Evolutionary conservation across 495 filamentous ascomycete genomes (phyloP).

Genomic region (Neurospora sp.): DNA sequence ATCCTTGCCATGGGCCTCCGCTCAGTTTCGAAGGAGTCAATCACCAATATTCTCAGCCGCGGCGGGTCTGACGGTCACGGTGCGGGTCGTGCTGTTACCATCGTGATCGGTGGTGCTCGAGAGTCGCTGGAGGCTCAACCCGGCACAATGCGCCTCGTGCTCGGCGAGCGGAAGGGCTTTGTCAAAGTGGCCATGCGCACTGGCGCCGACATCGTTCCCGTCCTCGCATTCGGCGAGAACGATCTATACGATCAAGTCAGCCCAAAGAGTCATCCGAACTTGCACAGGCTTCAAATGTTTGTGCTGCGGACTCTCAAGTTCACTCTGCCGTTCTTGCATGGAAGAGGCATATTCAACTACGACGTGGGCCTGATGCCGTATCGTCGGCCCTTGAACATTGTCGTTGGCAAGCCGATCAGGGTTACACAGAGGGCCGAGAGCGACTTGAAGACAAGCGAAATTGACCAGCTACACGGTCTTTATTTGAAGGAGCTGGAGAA

Average conservation of each 20-base stretch:
- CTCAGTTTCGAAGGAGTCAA: slow-evolving; percentile 83
- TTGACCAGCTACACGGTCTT: slow-evolving; percentile 65
- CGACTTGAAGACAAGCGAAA: slow-evolving; percentile 56
- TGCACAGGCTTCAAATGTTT: slow-evolving; percentile 69
- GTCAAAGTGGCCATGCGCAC: slow-evolving; percentile 85
- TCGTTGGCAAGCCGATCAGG: slow-evolving; percentile 71
- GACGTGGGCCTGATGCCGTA: slow-evolving; percentile 95
- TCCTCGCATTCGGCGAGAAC: slow-evolving; percentile 89
- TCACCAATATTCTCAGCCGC: slow-evolving; percentile 70
- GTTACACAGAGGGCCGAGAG: slow-evolving; percentile 35
- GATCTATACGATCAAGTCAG: slow-evolving; percentile 85
- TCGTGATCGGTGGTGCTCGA: slow-evolving; percentile 85
- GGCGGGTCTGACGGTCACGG: slow-evolving; percentile 71
- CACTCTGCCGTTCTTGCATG: slow-evolving; percentile 84
- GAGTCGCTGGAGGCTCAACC: slow-evolving; percentile 86
- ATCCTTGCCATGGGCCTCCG: slow-evolving; percentile 75
- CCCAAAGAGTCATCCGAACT: slow-evolving; percentile 55
- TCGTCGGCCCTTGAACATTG: slow-evolving; percentile 72
- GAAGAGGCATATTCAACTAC: slow-evolving; percentile 91
- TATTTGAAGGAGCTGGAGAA: slow-evolving; percentile 73
- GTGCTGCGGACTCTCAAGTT: slow-evolving; percentile 83
- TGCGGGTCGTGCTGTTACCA: slow-evolving; percentile 94
- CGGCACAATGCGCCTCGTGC: slow-evolving; percentile 58
- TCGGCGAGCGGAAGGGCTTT: slow-evolving; percentile 81
- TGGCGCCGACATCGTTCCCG: slow-evolving; percentile 85